Evolutionary conservation across 345 rosid genomes (phyloP).

Genomic region (Citrus australasica): DNA sequence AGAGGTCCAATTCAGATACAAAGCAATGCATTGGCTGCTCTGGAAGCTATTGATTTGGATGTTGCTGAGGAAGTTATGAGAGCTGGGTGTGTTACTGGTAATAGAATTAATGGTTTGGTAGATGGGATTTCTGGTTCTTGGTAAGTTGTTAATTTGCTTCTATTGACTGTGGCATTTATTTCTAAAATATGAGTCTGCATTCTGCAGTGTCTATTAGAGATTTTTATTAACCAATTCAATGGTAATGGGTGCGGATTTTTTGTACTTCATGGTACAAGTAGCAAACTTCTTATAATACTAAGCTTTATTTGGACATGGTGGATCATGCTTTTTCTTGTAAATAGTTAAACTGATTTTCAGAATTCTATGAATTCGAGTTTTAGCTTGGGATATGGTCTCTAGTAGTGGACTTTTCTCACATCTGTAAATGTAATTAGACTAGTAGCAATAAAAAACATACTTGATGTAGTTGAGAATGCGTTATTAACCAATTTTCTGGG

Average conservation of each 20-base stretch:
- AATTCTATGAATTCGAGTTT: background rate
- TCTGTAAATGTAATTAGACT: background rate
- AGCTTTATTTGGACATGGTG: background rate
- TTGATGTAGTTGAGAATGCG: background rate
- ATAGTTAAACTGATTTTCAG: background rate
- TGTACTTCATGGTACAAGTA: background rate
- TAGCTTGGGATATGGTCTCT: background rate
- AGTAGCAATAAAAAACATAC: background rate
- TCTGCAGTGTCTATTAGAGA: too few species aligned
- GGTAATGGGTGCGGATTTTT: background rate
- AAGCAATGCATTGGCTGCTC: constrained; percentile 94
- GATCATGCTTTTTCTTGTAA: background rate
- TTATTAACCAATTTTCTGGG: background rate
- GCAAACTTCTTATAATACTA: background rate
- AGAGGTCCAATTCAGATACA: constrained; percentile 96
- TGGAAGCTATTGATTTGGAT: constrained; percentile 84
- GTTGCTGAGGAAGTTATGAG: constrained; percentile 83
- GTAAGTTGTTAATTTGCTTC: constrained; percentile 35
- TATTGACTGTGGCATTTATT: background rate
- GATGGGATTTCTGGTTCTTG: constrained; percentile 90
- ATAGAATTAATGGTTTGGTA: constrained; percentile 86
- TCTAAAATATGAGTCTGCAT: background rate
- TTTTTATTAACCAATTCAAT: background rate
- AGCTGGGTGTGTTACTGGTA: constrained; percentile 90
- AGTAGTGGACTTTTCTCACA: background rate